These are phyloP conservation scores for Talaromyces sp. DNA, from an alignment of 2,329 filamentous ascomycete species.

Conservation along the genomic window DNA sequence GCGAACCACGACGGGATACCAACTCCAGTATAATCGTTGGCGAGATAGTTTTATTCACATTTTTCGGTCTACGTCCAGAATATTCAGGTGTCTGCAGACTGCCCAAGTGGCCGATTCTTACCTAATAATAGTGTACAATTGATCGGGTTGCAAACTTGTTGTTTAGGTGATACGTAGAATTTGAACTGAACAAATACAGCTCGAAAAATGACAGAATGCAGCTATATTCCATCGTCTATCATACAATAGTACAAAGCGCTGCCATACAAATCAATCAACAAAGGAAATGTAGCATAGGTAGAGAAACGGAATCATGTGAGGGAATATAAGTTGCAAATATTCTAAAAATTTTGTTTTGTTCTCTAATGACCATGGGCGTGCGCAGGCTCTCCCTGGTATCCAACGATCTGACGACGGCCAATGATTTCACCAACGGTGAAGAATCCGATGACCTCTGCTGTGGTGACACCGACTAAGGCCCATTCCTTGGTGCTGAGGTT, in stretches of 20 bases:
- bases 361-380: slow-evolving; percentile 42
- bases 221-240: slow-evolving; percentile 48
- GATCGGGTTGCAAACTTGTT: neutral
- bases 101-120: neutral
- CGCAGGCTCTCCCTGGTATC: slow-evolving; percentile 71
- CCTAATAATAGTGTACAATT: neutral
- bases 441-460: slow-evolving; percentile 88
- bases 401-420: slow-evolving; percentile 89
- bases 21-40: no score
- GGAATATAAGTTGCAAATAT: slow-evolving; percentile 21
- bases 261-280: slow-evolving; percentile 29
- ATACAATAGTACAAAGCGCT: slow-evolving; percentile 41
- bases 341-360: slow-evolving; percentile 13
- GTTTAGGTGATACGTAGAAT: neutral
- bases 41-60: no score
- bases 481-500: slow-evolving; percentile 70
- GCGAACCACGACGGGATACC: neutral
- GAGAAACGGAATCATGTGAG: slow-evolving; percentile 23
- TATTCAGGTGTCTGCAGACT: no score
- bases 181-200: neutral
- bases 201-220: slow-evolving; percentile 35
- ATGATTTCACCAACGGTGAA: slow-evolving; percentile 98
- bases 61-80: no score
- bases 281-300: slow-evolving; percentile 28
- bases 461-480: slow-evolving; percentile 69